Conservation (phyloP, 352 stramenopile genomes). For the Globisporangium middletonii region DNA sequence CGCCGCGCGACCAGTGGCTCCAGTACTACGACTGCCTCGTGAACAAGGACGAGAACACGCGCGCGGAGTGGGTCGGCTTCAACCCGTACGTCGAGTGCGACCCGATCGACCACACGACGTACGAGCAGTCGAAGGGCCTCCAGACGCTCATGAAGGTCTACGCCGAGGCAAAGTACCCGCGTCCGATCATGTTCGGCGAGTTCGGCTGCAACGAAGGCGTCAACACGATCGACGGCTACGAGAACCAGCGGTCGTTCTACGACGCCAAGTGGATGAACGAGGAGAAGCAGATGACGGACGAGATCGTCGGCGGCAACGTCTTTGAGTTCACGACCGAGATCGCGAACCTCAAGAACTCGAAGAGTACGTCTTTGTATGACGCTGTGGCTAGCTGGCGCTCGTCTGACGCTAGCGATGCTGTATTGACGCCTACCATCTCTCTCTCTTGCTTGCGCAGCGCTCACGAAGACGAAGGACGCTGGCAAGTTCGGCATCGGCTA, state of each 20-base stretch:
- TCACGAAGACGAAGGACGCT: slow-evolving; percentile 26
- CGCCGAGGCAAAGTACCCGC: slow-evolving; percentile 30
- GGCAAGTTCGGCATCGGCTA: slow-evolving; percentile 74
- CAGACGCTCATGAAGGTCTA: slow-evolving; percentile 65
- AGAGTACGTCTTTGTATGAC: slow-evolving; percentile 10
- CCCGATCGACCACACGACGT: slow-evolving; percentile 38
- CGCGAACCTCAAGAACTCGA: slow-evolving; percentile 31
- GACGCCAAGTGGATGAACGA: slow-evolving; percentile 79
- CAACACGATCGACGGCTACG: slow-evolving; percentile 63
- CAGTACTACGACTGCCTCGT: slow-evolving; percentile 69
- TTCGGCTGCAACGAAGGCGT: slow-evolving; percentile 65
- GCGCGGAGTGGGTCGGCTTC: slow-evolving; percentile 35
- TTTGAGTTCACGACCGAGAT: slow-evolving; percentile 73
- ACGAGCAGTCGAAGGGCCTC: slow-evolving; percentile 49
- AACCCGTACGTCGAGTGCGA: slow-evolving; percentile 73
- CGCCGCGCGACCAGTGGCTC: slow-evolving; percentile 51
- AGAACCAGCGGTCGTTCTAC: slow-evolving; percentile 58
- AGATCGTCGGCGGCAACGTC: slow-evolving; percentile 66
- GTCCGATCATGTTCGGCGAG: slow-evolving; percentile 69
- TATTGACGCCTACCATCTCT: neutral
- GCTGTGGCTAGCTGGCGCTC: neutral
- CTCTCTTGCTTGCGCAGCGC: slow-evolving; percentile 9
- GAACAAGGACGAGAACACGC: slow-evolving; percentile 37
- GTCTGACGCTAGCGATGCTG: neutral
- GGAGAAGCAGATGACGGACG: slow-evolving; percentile 52